Percentiles rank a stretch among this genome's conserved stretches.
Conservation (phyloP, 257 asterid species). For the Mentha longifolia region DNA sequence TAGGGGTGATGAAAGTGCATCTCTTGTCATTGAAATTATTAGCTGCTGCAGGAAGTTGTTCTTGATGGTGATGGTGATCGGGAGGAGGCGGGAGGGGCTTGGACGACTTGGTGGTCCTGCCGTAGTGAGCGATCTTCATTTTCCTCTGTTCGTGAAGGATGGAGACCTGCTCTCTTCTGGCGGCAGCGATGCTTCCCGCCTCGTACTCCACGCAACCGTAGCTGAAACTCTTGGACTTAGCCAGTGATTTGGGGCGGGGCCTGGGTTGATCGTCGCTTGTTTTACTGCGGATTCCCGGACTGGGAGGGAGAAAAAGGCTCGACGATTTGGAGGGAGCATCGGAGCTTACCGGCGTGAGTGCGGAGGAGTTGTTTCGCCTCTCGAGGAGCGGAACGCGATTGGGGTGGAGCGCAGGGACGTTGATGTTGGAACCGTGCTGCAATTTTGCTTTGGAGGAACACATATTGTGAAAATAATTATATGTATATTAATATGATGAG, state of each 20-base stretch:
- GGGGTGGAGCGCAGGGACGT: no score
- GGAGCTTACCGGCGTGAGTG: not conserved
- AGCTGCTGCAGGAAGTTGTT: not conserved
- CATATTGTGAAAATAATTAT: constrained; percentile 25
- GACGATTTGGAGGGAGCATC: not conserved
- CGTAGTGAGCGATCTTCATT: constrained; percentile 78
- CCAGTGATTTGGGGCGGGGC: not conserved
- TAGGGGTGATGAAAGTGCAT: constrained; percentile 79
- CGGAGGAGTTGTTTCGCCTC: constrained; percentile 46
- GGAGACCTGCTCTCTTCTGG: constrained; percentile 75
- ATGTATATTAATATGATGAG: no score
- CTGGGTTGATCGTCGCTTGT: not conserved
- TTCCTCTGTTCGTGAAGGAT: constrained; percentile 69
- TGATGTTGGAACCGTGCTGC: constrained; percentile 42
- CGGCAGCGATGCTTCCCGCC: constrained; percentile 82
- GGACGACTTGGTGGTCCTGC: constrained; percentile 59
- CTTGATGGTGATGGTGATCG: constrained; percentile 2
- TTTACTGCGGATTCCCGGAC: not conserved
- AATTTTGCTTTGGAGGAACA: constrained; percentile 61
- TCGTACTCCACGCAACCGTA: constrained; percentile 47
- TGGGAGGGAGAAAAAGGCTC: not conserved
- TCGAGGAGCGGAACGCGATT: constrained; percentile 55
- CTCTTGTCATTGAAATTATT: constrained; percentile 44
- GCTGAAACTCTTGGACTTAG: constrained; percentile 47
- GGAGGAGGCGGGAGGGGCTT: constrained; percentile 24